These are phyloP conservation scores for Coniosporium tulheliwenetii DNA, from an alignment of 2,329 filamentous ascomycete species.

Conservation along the genomic window DNA sequence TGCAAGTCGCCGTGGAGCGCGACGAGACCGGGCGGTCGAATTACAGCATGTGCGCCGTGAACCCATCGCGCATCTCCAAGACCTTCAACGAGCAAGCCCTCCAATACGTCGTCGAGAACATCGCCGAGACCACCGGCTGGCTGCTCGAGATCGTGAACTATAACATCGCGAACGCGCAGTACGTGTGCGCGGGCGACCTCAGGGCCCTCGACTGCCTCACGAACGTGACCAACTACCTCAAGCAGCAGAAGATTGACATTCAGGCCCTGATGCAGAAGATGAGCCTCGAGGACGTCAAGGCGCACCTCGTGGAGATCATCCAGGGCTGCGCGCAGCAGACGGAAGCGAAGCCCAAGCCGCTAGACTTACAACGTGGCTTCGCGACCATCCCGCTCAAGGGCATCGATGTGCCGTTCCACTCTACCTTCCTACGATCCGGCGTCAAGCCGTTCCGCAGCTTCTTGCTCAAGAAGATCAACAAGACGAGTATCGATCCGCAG, in stretches of 20 bases:
- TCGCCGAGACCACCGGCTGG: conserved; percentile 87
- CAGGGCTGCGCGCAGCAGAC: conserved; percentile 75
- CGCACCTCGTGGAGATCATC: conserved; percentile 81
- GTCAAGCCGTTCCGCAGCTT: conserved; percentile 99
- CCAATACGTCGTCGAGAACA: conserved; percentile 92
- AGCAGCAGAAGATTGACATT: conserved; percentile 94
- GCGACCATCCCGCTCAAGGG: conserved; percentile 93
- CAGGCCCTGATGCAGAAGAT: conserved; percentile 77
- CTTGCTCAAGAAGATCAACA: conserved; percentile 99
- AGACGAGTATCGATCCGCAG: conserved; percentile 92
- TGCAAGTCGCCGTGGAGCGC: conserved; percentile 98
- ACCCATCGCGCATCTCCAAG: conserved; percentile 94
- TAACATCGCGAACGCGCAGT: conserved; percentile 56
- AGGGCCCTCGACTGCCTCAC: conserved; percentile 50
- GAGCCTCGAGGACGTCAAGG: conserved; percentile 81
- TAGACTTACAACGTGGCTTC: conserved; percentile 87
- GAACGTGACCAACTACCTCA: conserved; percentile 86
- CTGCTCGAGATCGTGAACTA: conserved; percentile 98
- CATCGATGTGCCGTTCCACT: conserved; percentile 98
- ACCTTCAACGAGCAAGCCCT: conserved; percentile 97
- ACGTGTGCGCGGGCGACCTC: conserved; percentile 51
- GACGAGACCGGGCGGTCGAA: conserved; percentile 87
- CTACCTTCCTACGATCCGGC: conserved; percentile 90
- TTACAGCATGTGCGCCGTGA: conserved; percentile 99
- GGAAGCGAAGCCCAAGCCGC: conserved; percentile 69